Conservation (phyloP, 2,329 filamentous ascomycete species). For the Boeremia lycopersici region DNA sequence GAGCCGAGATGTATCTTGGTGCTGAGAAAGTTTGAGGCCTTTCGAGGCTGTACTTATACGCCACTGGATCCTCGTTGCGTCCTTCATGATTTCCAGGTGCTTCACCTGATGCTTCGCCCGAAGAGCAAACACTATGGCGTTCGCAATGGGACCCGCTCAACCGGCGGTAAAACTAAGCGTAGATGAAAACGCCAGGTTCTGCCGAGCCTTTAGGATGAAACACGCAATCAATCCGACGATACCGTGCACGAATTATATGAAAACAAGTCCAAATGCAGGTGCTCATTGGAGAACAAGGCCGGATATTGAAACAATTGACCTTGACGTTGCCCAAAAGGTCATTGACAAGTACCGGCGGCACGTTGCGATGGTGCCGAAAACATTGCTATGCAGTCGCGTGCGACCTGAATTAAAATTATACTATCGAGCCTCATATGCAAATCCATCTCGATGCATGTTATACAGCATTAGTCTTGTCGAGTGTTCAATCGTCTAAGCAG, state of each 20-base stretch:
- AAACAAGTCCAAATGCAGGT: neutral
- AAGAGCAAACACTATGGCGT: conserved; percentile 4
- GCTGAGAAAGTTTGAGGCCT: conserved; percentile 7
- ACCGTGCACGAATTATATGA: neutral
- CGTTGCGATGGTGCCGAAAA: neutral
- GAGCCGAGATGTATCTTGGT: neutral
- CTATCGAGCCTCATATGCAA: conserved; percentile 6
- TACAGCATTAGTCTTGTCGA: neutral
- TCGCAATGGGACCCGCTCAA: conserved; percentile 7
- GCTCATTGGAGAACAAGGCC: neutral
- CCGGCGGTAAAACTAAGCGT: conserved; percentile 29
- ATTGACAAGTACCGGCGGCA: neutral
- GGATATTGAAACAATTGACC: neutral
- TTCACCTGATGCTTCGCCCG: neutral
- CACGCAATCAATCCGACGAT: conserved; percentile 14
- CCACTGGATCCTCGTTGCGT: neutral
- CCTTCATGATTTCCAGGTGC: neutral
- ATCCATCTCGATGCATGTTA: neutral
- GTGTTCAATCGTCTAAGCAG: neutral
- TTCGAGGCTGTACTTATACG: conserved; percentile 18
- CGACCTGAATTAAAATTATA: conserved; percentile 10
- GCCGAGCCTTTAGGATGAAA: conserved; percentile 20
- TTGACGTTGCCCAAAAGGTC: neutral
- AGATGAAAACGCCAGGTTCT: conserved; percentile 13
- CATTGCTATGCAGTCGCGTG: neutral